Base-by-base conservation (phyloP, 2,329 filamentous ascomycete species). In the Pseudocercospora musae region DNA sequence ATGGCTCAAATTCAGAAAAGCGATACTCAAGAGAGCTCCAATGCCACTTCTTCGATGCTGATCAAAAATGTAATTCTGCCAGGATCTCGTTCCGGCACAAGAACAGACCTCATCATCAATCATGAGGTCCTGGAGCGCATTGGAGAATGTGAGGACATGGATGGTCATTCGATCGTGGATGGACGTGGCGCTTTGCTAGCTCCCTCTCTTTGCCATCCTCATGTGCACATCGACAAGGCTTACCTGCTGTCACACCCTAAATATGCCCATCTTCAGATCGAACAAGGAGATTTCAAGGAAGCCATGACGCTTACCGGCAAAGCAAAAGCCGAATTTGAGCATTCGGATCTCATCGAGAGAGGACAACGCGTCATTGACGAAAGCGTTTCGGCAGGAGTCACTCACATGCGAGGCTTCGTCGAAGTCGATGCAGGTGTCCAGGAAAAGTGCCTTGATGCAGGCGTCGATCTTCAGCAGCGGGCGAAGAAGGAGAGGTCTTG, bases 181-280 rank as follows among this genome's bases (percentile, higher is more conserved):
- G 78, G 75, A 18, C 59, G 68, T 21, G 74, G 73, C 54, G 72
- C 77, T 25, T 74, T 85, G 1, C 68, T 85, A 10, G 75, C 78
- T 20, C 85, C 86, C 3, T 80, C 82, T 8, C 80, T 91, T 2
- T 90, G 87, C 67, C 89, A 91, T 70, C 87, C 89, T 7, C 89
- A 91, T 67, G 84, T 91, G 56, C 89, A 91, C 70, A 79, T 91
- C 27, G 89, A 91, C 74, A 88, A 88, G 70, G 81, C 84, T 42
- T 88, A 85, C 67, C 75, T 88, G 27, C 78, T 88, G 9, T 84
- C 79, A 20, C 80, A 85, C 66, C 81, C 83, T 4, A 82, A 81
- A 69, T 89, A 87, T 74, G 77, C 80, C 1, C 82, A 89, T 67
- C 78, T 90, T 13, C 80, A 84, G 42, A 85, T 89, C 15, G 72